These are phyloP conservation scores for Wickerhamiella brachini DNA, from an alignment of 805 yeast genomes.

Conservation along the genomic window DNA sequence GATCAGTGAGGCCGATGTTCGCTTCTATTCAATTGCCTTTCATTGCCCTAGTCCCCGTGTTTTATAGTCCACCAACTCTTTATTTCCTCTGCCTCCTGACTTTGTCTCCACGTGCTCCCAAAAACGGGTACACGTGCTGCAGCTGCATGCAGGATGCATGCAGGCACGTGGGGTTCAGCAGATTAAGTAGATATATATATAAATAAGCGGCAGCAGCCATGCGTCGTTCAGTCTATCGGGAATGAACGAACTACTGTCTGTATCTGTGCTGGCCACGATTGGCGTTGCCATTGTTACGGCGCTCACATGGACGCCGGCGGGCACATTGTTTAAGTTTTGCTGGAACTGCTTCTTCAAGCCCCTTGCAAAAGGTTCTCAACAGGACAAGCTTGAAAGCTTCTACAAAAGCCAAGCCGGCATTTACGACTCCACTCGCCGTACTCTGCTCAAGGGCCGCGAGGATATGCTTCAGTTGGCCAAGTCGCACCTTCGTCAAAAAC, in stretches of 20 bases:
- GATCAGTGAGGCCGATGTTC: too few species aligned
- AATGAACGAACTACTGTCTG: neutral
- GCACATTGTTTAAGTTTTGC: constrained; percentile 22
- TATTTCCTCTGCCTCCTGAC: neutral
- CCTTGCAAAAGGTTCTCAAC: constrained; percentile 31
- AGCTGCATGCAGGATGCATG: neutral
- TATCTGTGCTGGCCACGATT: neutral
- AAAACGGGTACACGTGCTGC: neutral
- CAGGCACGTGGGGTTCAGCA: neutral
- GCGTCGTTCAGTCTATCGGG: neutral
- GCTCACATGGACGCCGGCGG: neutral
- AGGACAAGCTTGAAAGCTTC: constrained; percentile 50
- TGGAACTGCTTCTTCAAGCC: constrained; percentile 51
- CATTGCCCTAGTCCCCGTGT: neutral
- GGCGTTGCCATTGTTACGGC: neutral
- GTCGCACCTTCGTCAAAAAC: constrained; percentile 35
- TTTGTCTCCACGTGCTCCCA: neutral
- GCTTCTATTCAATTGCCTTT: neutral
- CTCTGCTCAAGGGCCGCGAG: constrained; percentile 57
- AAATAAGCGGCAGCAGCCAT: neutral
- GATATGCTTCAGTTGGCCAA: constrained; percentile 44
- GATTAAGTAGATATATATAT: neutral
- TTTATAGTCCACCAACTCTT: neutral
- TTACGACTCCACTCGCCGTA: constrained; percentile 57
- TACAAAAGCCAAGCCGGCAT: constrained; percentile 66